Percentiles rank a stretch among this genome's conserved stretches.
Evolutionary conservation across 2,329 filamentous ascomycete species (phyloP).

Genomic region (Nigrograna mackinnonii): DNA sequence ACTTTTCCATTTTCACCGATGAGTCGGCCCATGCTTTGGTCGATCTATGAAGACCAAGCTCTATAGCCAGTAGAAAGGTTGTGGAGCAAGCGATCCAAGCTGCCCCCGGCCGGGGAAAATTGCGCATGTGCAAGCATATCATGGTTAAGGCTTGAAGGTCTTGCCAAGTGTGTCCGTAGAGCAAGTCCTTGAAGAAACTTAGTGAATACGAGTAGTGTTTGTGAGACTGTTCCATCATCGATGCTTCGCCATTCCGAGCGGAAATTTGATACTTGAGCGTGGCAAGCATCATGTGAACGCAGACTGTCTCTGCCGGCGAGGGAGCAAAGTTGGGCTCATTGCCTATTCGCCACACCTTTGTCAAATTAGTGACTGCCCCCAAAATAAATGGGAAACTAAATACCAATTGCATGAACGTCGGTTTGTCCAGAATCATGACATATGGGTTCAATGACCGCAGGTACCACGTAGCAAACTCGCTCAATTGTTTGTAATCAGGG

Average conservation of each 20-base stretch:
- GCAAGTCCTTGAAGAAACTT: constrained; percentile 68
- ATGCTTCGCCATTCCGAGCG: constrained; percentile 63
- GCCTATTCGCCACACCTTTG: constrained; percentile 71
- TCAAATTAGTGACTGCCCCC: constrained; percentile 4
- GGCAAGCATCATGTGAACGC: constrained; percentile 78
- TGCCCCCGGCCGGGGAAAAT: constrained; percentile 78
- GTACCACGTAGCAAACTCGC: constrained; percentile 75
- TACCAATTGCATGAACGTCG: constrained; percentile 71
- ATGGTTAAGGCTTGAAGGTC: constrained; percentile 75
- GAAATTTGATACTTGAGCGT: constrained; percentile 78
- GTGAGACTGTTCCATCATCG: constrained; percentile 67
- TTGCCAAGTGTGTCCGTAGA: constrained; percentile 63
- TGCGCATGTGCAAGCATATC: constrained; percentile 72
- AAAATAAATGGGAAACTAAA: constrained; percentile 24
- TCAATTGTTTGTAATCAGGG: constrained; percentile 65
- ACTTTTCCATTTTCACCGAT: constrained; percentile 48
- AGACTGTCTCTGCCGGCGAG: constrained; percentile 66
- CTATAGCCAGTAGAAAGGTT: constrained; percentile 70
- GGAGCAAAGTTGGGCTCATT: constrained; percentile 69
- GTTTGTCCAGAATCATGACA: constrained; percentile 76
- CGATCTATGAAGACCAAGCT: constrained; percentile 76
- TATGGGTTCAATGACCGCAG: constrained; percentile 74
- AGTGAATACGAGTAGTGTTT: constrained; percentile 78
- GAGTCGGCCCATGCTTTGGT: constrained; percentile 60
- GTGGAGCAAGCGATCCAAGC: constrained; percentile 70